phyloP scores from a whole-genome alignment of 495 filamentous ascomycete genomes.

The Lindgomyces ingoldianus region DNA sequence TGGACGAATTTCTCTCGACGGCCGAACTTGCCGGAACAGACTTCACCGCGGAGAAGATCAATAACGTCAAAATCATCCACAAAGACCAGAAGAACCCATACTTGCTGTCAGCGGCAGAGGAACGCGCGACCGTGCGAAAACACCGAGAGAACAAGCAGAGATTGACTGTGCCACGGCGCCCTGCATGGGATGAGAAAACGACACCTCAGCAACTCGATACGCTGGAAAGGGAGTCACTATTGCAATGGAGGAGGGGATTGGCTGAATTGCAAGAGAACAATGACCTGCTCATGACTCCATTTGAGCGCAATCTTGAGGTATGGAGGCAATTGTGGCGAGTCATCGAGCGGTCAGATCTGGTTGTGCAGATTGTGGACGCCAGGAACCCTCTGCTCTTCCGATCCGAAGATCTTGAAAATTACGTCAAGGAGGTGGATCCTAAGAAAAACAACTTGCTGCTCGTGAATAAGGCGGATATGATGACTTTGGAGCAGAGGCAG shows the following conservation, averaged over 20 bases:
- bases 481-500: slow-evolving; percentile 82
- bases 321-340: slow-evolving; percentile 99
- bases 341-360: slow-evolving; percentile 91
- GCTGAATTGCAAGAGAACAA: slow-evolving; percentile 91
- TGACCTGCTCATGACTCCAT: slow-evolving; percentile 96
- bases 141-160: slow-evolving; percentile 73
- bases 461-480: slow-evolving; percentile 99
- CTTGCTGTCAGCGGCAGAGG: slow-evolving; percentile 83
- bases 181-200: slow-evolving; percentile 81
- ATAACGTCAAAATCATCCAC: slow-evolving; percentile 97
- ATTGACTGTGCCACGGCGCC: slow-evolving; percentile 87
- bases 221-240: slow-evolving; percentile 75
- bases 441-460: slow-evolving; percentile 89
- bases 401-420: slow-evolving; percentile 87
- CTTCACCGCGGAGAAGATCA: slow-evolving; percentile 98
- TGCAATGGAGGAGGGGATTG: slow-evolving; percentile 86
- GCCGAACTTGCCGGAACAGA: slow-evolving; percentile 96
- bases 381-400: slow-evolving; percentile 92
- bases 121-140: slow-evolving; percentile 73
- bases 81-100: slow-evolving; percentile 93
- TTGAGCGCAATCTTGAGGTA: slow-evolving; percentile 96
- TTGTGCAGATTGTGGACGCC: slow-evolving; percentile 98
- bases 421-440: slow-evolving; percentile 87
- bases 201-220: slow-evolving; percentile 78
- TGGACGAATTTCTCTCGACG: slow-evolving; percentile 83